These are phyloP conservation scores for Strigomonas culicis DNA, from an alignment of 208 protist species.

Conservation along the genomic window DNA sequence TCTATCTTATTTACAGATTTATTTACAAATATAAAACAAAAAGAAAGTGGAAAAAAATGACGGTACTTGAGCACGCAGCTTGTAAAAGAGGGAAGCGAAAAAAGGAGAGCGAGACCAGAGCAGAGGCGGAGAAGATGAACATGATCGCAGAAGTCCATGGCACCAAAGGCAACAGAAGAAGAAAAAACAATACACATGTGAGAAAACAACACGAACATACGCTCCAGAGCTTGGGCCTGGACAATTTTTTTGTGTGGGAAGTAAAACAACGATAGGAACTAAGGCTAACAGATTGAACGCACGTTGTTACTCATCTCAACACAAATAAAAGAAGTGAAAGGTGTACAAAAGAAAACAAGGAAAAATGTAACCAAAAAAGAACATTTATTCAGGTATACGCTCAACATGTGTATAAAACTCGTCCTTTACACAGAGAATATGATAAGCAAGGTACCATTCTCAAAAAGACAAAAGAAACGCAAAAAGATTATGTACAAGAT, in stretches of 20 bases:
- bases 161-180: constrained; percentile 12
- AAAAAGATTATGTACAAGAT: constrained; percentile 7
- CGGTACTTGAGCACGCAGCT: background rate
- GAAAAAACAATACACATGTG: background rate
- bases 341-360: background rate
- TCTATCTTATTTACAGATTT: background rate
- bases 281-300: background rate
- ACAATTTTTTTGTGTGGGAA: background rate
- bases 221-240: background rate
- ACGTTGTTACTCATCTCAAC: background rate
- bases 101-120: background rate
- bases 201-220: constrained; percentile 3
- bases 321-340: constrained; percentile 2
- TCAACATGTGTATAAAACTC: background rate
- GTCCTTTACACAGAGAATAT: constrained; percentile 11
- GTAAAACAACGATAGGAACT: background rate
- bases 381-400: background rate
- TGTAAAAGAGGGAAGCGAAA: background rate
- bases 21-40: constrained; percentile 17
- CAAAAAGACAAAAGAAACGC: constrained; percentile 10
- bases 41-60: constrained; percentile 11
- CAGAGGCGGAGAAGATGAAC: background rate
- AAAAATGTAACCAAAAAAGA: constrained; percentile 2
- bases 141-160: background rate
- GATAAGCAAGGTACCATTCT: constrained; percentile 1